Conservation (phyloP, 371 early-diverging fungal species). For the Mucor irregularis region DNA sequence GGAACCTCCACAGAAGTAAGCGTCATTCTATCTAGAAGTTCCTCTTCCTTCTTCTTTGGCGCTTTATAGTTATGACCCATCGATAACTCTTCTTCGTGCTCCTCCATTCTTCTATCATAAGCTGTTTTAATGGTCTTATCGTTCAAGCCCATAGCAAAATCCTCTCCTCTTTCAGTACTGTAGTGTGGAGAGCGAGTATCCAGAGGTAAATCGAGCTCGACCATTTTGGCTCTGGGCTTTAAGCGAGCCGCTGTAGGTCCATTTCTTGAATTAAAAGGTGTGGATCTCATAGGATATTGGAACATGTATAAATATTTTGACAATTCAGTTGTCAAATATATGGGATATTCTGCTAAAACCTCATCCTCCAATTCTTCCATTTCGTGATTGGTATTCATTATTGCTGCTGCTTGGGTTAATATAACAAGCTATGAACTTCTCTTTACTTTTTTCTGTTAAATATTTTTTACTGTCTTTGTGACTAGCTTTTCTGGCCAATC, state of each 20-base stretch:
- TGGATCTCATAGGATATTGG: constrained; percentile 81
- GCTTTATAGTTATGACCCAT: constrained; percentile 25
- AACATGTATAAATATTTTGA: constrained; percentile 74
- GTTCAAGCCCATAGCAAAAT: constrained; percentile 77
- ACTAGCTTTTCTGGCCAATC: no score
- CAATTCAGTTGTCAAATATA: constrained; percentile 71
- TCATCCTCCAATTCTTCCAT: constrained; percentile 62
- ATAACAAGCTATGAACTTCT: background rate
- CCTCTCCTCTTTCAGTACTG: constrained; percentile 76
- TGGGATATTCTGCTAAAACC: constrained; percentile 76
- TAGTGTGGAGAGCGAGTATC: constrained; percentile 71
- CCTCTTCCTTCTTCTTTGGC: constrained; percentile 42
- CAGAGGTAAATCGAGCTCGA: constrained; percentile 87
- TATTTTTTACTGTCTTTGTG: no score
- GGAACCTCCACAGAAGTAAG: constrained; percentile 79
- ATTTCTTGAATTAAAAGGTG: constrained; percentile 44
- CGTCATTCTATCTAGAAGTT: constrained; percentile 75
- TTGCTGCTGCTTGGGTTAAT: background rate
- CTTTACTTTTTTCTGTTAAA: background rate
- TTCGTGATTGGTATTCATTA: background rate
- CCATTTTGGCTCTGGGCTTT: constrained; percentile 77
- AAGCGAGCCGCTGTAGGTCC: constrained; percentile 72
- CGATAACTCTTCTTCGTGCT: constrained; percentile 44
- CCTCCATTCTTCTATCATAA: constrained; percentile 60
- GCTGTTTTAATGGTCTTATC: constrained; percentile 71